Evolutionary conservation across 2,329 filamentous ascomycete species (phyloP).

Genomic region (Fusarium sp.): DNA sequence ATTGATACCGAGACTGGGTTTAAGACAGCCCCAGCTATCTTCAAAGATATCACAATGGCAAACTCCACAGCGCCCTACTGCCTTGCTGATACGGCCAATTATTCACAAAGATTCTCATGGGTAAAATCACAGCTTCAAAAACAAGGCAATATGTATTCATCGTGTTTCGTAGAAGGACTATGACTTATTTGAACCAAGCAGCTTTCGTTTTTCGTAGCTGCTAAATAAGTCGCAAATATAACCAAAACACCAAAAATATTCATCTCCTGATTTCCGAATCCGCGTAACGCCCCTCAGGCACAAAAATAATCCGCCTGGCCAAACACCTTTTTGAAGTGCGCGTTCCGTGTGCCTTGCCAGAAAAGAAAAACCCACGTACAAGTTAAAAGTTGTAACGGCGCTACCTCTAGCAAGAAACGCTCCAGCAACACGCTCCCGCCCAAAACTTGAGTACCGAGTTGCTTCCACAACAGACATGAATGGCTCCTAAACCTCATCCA

Average conservation of each 20-base stretch:
- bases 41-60: background rate
- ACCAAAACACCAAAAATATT: conserved; percentile 50
- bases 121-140: background rate
- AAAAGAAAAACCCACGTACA: conserved; percentile 55
- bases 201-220: conserved; percentile 50
- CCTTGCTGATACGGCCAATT: too few relatives aligned
- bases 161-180: conserved; percentile 42
- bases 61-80: too few relatives aligned
- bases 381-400: conserved; percentile 38
- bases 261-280: conserved; percentile 44
- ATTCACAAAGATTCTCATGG: background rate
- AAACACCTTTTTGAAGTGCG: conserved; percentile 63
- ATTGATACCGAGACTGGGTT: background rate
- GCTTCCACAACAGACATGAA: conserved; percentile 20
- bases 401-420: conserved; percentile 23
- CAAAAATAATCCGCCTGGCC: conserved; percentile 47
- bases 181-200: conserved; percentile 44
- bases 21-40: conserved; percentile 1
- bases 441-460: conserved; percentile 32
- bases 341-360: conserved; percentile 52
- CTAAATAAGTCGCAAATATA: conserved; percentile 22
- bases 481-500: conserved; percentile 37
- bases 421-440: conserved; percentile 14
- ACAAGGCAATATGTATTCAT: conserved; percentile 51
- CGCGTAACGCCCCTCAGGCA: conserved; percentile 48